A percentile compares a stretch with the other conserved stretches of the same genome.
Evolutionary conservation across 768 basidiomycete species (phyloP).

Genomic region (Pleurotus ostreatus): DNA sequence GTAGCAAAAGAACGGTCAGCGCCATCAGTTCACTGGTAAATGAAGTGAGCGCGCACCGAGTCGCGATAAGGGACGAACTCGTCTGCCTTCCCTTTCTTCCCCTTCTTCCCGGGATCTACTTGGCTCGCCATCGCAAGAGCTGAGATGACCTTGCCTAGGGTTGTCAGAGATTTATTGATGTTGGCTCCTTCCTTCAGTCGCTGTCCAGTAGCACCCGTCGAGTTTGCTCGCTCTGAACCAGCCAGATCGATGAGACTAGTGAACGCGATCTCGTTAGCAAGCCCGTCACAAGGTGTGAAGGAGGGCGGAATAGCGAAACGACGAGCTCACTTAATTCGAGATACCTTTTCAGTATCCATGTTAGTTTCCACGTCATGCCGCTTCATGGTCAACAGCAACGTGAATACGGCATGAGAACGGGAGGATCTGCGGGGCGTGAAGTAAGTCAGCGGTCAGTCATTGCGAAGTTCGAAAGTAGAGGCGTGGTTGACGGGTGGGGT

Average conservation of each 20-base stretch:
- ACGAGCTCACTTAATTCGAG: slow-evolving; percentile 75
- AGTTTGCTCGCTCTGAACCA: slow-evolving; percentile 95
- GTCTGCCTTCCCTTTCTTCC: slow-evolving; percentile 84
- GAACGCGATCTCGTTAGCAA: slow-evolving; percentile 7
- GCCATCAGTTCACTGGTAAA: neutral
- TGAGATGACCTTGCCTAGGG: slow-evolving; percentile 96
- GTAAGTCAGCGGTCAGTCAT: neutral
- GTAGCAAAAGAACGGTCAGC: slow-evolving; percentile 10
- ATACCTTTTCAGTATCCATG: slow-evolving; percentile 97
- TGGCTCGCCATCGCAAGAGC: slow-evolving; percentile 74
- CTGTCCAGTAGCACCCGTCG: slow-evolving; percentile 95
- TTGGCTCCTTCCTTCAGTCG: slow-evolving; percentile 97
- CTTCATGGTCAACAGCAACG: slow-evolving; percentile 91
- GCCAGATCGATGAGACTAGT: slow-evolving; percentile 89
- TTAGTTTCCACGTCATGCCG: slow-evolving; percentile 79
- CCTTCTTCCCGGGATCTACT: slow-evolving; percentile 66
- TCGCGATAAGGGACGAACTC: slow-evolving; percentile 98
- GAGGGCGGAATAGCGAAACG: neutral
- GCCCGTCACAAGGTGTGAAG: slow-evolving; percentile 10
- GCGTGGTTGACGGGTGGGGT: too few species aligned
- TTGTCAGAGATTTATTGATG: slow-evolving; percentile 98
- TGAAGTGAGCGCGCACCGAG: slow-evolving; percentile 54
- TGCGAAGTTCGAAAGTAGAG: too few species aligned
- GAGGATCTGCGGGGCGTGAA: slow-evolving; percentile 60
- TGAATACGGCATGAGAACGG: slow-evolving; percentile 97